Conservation (phyloP, 352 stramenopile genomes). For the Phytopythium kandeliae region DNA sequence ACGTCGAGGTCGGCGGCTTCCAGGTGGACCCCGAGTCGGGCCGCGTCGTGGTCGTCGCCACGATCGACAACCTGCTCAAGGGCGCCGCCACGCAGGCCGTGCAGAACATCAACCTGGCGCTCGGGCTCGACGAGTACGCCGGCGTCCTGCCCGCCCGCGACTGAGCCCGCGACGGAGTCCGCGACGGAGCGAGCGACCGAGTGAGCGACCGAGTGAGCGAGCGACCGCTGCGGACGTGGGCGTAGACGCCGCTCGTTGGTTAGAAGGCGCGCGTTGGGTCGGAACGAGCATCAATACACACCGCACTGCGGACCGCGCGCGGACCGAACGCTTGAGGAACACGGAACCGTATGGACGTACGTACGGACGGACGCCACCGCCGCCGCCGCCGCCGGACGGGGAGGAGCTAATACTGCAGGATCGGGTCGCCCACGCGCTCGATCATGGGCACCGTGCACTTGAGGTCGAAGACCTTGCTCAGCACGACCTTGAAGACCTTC, state of each 20-base stretch:
- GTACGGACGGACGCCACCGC: background rate
- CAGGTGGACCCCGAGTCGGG: constrained; percentile 83
- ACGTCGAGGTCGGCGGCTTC: constrained; percentile 83
- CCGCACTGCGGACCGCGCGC: no score
- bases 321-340: background rate
- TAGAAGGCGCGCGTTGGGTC: no score
- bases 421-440: constrained; percentile 88
- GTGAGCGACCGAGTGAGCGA: no score
- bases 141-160: constrained; percentile 32
- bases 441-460: constrained; percentile 93
- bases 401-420: constrained; percentile 78
- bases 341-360: background rate
- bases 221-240: no score
- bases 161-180: constrained; percentile 1
- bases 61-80: constrained; percentile 95
- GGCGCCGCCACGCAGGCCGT: constrained; percentile 90
- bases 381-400: no score
- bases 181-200: background rate
- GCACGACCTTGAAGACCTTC: constrained; percentile 94
- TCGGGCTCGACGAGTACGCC: constrained; percentile 86
- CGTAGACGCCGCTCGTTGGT: background rate
- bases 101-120: constrained; percentile 94
- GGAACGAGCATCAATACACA: no score
- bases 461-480: constrained; percentile 93
- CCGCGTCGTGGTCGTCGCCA: constrained; percentile 81